Evolutionary conservation across 768 basidiomycete genomes (phyloP).

Genomic region (Chalciporus piperatus): DNA sequence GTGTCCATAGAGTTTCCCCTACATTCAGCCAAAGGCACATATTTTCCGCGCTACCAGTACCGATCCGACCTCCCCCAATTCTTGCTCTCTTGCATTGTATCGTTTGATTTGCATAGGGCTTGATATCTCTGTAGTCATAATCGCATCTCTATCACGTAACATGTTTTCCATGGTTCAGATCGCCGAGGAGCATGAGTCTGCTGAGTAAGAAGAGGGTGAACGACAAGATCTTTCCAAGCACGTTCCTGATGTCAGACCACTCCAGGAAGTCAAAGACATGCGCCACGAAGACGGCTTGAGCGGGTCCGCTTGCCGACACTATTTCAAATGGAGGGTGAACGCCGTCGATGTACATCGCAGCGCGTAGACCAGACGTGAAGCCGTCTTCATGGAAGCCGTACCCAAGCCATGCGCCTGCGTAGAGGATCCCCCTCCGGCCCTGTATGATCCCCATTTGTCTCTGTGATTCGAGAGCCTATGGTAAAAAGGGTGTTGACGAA

Average conservation of each 20-base stretch:
- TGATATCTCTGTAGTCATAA: slow-evolving; percentile 9
- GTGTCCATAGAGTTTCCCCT: slow-evolving; percentile 4
- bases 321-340: slow-evolving; percentile 45
- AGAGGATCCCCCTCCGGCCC: slow-evolving; percentile 57
- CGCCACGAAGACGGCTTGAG: slow-evolving; percentile 23
- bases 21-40: neutral
- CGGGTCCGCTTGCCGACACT: slow-evolving; percentile 34
- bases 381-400: slow-evolving; percentile 86
- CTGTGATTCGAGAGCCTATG: slow-evolving; percentile 55
- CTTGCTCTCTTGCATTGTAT: slow-evolving; percentile 1
- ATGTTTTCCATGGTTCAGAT: neutral
- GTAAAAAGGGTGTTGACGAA: neutral
- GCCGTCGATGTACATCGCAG: slow-evolving; percentile 25
- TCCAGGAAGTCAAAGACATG: slow-evolving; percentile 41
- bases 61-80: neutral
- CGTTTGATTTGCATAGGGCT: slow-evolving; percentile 1
- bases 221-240: slow-evolving; percentile 30
- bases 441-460: slow-evolving; percentile 55
- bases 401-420: slow-evolving; percentile 67
- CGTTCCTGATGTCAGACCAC: slow-evolving; percentile 29
- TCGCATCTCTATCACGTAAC: neutral
- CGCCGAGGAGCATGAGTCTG: neutral
- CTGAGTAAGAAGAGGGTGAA: slow-evolving; percentile 6
- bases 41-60: neutral
- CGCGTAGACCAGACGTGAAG: slow-evolving; percentile 47